Evolutionary conservation across 768 basidiomycete species (phyloP), one percentile per base, ranked within the genome.

Genomic region (Lactarius sanguifluus): DNA sequence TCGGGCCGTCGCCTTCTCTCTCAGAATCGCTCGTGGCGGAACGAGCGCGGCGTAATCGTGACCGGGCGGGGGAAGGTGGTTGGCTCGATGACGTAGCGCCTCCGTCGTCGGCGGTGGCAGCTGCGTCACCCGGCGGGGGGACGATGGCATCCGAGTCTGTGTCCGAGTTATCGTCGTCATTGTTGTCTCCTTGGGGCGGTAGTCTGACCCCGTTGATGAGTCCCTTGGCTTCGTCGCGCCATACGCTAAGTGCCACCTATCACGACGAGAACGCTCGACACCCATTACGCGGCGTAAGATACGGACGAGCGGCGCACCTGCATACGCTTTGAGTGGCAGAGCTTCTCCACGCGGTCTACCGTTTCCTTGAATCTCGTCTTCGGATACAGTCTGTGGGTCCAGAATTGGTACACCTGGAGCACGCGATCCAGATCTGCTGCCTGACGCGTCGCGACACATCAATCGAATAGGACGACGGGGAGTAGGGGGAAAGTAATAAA

Each of bases 361-460:
- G 94, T 96, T 73, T 97, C 95, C 55, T 82, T 81, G 75, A 98
- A 97, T 47, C 89, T 87, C 5, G 85, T 88, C 72, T 90, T 93
- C 5, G 97, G 97, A 74, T 90, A 96, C 81, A 99, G 81, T 71
- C 83, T 85, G 78, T 98, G 97, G 4, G 94, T 84, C 97, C 97
- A 99, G 72, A 94, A 91, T 73, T 95, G 94, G 74, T 98, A 98
- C 41, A 91, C 79, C 68, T 88, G 86, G 62, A 98, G 79, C 16
- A 98, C 78, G 45, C 90, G 81, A 69, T 85, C 86, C 45, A 99
- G 83, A 76, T 99, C 96, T 59, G 84, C 76, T n/a, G 81, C 81
- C 96, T 98, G 54, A 62, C 1, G 15, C 2, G 7, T 8, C 38
- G 9, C 18, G 9, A n/a, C 47, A 47, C n/a, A 28, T n/a, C 41